phyloP scores from a whole-genome alignment of 2,329 filamentous ascomycete genomes.

The Cytospora schulzeri region DNA sequence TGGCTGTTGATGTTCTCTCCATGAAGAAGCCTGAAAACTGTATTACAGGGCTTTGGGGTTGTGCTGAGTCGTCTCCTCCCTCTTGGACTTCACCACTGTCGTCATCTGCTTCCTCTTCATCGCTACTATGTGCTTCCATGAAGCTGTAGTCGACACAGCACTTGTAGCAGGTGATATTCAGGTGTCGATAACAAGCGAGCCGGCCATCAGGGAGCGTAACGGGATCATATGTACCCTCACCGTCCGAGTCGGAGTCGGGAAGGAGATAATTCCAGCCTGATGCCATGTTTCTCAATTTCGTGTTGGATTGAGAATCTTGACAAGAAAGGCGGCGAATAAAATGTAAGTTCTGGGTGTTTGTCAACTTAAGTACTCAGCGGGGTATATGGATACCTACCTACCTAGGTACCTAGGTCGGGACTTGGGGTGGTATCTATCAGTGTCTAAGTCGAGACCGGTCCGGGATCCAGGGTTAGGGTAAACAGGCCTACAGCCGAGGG shows the following conservation, averaged over 20 bases:
- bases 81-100: too few species aligned
- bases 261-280: not conserved
- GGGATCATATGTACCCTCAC: not conserved
- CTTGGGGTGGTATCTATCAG: too few species aligned
- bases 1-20: too few species aligned
- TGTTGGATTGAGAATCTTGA: not conserved
- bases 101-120: not conserved
- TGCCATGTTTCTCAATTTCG: not conserved
- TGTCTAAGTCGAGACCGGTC: not conserved
- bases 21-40: too few species aligned
- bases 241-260: slow-evolving; percentile 1
- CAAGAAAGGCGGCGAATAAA: too few species aligned
- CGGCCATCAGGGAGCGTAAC: not conserved
- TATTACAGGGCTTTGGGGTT: too few species aligned
- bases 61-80: too few species aligned
- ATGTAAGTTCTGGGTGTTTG: too few species aligned
- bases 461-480: not conserved
- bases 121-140: not conserved
- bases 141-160: slow-evolving; percentile 13
- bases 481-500: too few species aligned
- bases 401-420: too few species aligned
- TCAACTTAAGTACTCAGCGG: too few species aligned
- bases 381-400: too few species aligned
- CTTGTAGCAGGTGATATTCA: not conserved
- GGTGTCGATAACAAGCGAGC: slow-evolving; percentile 7